phyloP scores from a whole-genome alignment of 2,329 filamentous ascomycete species.

The Endoconidiophora polonica region DNA sequence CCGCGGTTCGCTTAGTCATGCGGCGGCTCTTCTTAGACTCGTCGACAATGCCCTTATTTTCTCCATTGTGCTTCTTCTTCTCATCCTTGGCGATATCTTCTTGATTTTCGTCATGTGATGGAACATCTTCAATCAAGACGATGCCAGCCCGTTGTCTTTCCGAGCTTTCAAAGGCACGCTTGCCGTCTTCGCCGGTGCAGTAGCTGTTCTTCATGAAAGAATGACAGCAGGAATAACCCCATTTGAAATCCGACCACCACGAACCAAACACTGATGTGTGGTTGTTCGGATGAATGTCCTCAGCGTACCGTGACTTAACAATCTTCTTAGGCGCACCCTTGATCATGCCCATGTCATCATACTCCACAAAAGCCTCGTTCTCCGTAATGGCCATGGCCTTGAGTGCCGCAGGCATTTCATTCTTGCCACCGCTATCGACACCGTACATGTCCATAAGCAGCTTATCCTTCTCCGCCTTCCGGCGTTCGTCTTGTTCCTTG shows the following conservation, averaged over 20 bases:
- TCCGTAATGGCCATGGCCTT: slow-evolving; percentile 55
- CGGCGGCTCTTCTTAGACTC: slow-evolving; percentile 17
- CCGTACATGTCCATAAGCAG: slow-evolving; percentile 72
- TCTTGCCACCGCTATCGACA: slow-evolving; percentile 55
- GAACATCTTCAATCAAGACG: slow-evolving; percentile 21
- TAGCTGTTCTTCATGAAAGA: slow-evolving; percentile 93
- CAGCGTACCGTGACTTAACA: slow-evolving; percentile 78
- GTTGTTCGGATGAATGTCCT: slow-evolving; percentile 79
- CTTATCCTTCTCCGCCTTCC: slow-evolving; percentile 50
- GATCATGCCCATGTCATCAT: slow-evolving; percentile 76
- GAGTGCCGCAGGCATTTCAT: slow-evolving; percentile 30
- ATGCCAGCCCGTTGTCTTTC: slow-evolving; percentile 40
- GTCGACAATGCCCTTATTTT: slow-evolving; percentile 17
- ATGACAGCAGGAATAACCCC: slow-evolving; percentile 93
- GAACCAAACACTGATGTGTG: slow-evolving; percentile 89
- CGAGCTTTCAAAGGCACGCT: slow-evolving; percentile 60
- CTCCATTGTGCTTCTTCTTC: slow-evolving; percentile 14
- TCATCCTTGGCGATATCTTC: slow-evolving; percentile 20
- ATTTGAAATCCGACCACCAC: slow-evolving; percentile 91
- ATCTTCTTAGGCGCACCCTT: slow-evolving; percentile 68
- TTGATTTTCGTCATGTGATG: slow-evolving; percentile 17
- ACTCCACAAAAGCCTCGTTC: slow-evolving; percentile 80
- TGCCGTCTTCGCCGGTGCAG: slow-evolving; percentile 85
- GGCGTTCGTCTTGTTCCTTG: slow-evolving; percentile 51
- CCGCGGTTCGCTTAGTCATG: slow-evolving; percentile 49